Percentiles rank a stretch among this genome's conserved stretches.
Evolutionary conservation across 2,329 filamentous ascomycete genomes (phyloP).

Genomic region (Periconia sp.): DNA sequence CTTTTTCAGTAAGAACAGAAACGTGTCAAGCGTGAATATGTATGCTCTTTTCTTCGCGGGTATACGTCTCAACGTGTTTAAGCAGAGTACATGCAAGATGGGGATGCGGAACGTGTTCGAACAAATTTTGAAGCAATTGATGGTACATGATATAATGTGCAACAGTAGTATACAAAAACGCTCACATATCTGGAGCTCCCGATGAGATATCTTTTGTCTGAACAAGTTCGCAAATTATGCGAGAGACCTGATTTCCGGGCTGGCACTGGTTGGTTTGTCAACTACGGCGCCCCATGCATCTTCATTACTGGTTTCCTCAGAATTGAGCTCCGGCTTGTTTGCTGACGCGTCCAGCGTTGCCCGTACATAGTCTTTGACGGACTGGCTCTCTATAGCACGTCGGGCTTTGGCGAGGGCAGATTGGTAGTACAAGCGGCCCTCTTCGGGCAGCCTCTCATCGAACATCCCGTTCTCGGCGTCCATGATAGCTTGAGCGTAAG

Average conservation of each 20-base stretch:
- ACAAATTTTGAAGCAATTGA: neutral
- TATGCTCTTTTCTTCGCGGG: neutral
- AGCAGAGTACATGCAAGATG: neutral
- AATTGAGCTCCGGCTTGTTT: neutral
- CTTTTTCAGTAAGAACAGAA: no score
- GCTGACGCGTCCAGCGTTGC: constrained; percentile 9
- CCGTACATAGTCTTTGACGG: constrained; percentile 19
- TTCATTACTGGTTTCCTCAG: no score
- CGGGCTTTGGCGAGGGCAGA: constrained; percentile 23
- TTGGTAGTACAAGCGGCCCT: constrained; percentile 16
- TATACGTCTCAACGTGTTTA: neutral
- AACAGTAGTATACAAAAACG: neutral
- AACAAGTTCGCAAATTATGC: neutral
- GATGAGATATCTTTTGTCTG: neutral
- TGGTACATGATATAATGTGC: neutral
- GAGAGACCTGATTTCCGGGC: neutral
- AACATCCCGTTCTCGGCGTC: constrained; percentile 24
- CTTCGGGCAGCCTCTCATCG: constrained; percentile 13
- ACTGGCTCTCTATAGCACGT: constrained; percentile 19
- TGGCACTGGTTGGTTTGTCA: neutral
- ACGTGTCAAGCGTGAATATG: no score
- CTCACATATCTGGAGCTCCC: neutral
- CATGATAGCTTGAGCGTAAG: constrained; percentile 12
- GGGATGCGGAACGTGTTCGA: neutral
- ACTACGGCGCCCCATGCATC: neutral